These are phyloP conservation scores for Abrus pulchellus DNA, from an alignment of 306 rosid species.

Conservation along the genomic window DNA sequence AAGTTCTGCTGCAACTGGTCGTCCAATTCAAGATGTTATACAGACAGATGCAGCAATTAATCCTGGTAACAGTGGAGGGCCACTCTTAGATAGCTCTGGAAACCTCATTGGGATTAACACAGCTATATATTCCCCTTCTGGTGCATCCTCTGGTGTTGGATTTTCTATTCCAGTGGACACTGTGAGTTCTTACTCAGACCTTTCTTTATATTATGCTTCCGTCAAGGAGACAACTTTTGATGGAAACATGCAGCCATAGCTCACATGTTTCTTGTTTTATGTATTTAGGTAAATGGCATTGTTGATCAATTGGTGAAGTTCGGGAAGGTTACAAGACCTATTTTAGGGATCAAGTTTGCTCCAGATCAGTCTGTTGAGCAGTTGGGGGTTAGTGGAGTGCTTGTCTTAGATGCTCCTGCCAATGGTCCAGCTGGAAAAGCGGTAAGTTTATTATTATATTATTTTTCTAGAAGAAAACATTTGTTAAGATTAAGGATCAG, in stretches of 20 bases:
- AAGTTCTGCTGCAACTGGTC: slow-evolving; percentile 99
- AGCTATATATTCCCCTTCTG: slow-evolving; percentile 97
- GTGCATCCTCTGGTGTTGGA: slow-evolving; percentile 99
- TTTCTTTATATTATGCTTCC: background rate
- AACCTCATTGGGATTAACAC: slow-evolving; percentile 96
- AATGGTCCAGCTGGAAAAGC: slow-evolving; percentile 99
- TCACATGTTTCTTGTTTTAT: slow-evolving; percentile 31
- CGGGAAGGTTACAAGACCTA: slow-evolving; percentile 99
- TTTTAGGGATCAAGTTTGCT: slow-evolving; percentile 97
- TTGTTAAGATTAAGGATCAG: too few species aligned
- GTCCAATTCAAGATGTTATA: slow-evolving; percentile 98
- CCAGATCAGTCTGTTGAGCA: slow-evolving; percentile 99
- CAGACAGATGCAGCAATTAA: slow-evolving; percentile 99
- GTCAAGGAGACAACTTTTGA: background rate
- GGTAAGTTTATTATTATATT: slow-evolving; percentile 53
- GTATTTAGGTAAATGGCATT: slow-evolving; percentile 83
- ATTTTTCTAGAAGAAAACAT: background rate
- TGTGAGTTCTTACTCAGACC: slow-evolving; percentile 62
- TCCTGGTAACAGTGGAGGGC: slow-evolving; percentile 99
- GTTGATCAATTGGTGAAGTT: slow-evolving; percentile 94
- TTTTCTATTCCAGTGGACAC: slow-evolving; percentile 98
- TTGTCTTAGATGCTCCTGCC: slow-evolving; percentile 92
- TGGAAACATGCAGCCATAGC: slow-evolving; percentile 6
- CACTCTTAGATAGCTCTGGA: slow-evolving; percentile 97
- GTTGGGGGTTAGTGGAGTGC: slow-evolving; percentile 96